Evolutionary conservation across 192 early-diverging fungal genomes (phyloP), one percentile per base, ranked within the genome.

Genomic region (Thamnidium elegans): DNA sequence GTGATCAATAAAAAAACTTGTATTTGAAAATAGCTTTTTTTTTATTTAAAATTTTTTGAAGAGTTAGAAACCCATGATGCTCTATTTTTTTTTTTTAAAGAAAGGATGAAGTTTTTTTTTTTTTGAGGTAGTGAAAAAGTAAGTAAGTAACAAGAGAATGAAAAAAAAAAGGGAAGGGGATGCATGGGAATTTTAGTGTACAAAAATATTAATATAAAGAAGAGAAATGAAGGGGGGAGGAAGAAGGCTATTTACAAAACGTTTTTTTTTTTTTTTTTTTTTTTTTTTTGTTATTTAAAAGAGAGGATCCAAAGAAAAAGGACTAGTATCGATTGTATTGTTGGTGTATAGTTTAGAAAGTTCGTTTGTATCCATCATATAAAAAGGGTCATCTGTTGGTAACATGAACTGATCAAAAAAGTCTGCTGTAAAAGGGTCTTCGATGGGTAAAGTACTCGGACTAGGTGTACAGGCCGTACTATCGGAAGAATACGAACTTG

Each of bases 361-460:
- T 20, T 52, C 32, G 19, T 14, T 20, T 53, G 63, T 50, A 19
- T 58, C 56, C 14, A 64, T 8, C 43, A 59, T 43, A 59, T 59
- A 44, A 34, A 64, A 64, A n/a, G 63, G 39, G 42, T 64, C 63
- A 44, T 64, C 63, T 30, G 52, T 39, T 14, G 63, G 63, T 50
- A 64, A 17, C 50, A 64, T 64, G 23, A 64, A 64, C 51, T 50
- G 39, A 53, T 53, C 63, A 54, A 52, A 64, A 36, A 64, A 52
- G n/a, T 64, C 63, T 26, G 23, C 42, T 17, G 48, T 51, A 19
- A 31, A 31, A 8, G 36, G 19, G 21, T 39, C 31, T 17, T 42
- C 30, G 2, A 20, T 44, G n/a, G 51, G 34, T 8, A 34, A 19
- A 13, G n/a, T 30, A 3, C 21, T 30, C 8, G 61, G 61, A 53